Percentiles rank a stretch among this genome's conserved stretches.
phyloP scores from a whole-genome alignment of 2,329 filamentous ascomycete species.

The Fusarium praegraminearum region DNA sequence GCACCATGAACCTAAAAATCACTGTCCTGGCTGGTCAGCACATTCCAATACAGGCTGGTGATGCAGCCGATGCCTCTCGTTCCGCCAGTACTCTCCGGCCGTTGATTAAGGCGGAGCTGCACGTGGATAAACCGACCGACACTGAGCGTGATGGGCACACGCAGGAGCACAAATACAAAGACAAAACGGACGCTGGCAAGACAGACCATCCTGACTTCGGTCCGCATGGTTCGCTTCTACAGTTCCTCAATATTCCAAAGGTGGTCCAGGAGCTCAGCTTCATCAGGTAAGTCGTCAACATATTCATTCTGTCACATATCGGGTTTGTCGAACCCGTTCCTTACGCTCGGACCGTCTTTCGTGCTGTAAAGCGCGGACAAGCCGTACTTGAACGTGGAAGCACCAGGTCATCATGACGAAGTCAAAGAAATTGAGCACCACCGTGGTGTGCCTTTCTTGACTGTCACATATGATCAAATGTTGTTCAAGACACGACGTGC shows the following conservation, averaged over 20 bases:
- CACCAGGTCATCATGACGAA: constrained; percentile 16
- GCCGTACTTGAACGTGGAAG: constrained; percentile 5
- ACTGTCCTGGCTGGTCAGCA: constrained; percentile 82
- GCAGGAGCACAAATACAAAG: constrained; percentile 69
- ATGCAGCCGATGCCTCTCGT: constrained; percentile 49
- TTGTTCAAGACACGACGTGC: constrained; percentile 11
- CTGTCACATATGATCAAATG: constrained; percentile 16
- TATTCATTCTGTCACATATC: constrained; percentile 7
- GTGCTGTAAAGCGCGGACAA: constrained; percentile 1
- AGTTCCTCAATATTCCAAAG: constrained; percentile 68
- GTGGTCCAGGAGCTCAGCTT: constrained; percentile 79
- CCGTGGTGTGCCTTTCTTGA: constrained; percentile 10
- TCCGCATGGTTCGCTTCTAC: constrained; percentile 62
- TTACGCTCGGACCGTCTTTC: constrained; percentile 4
- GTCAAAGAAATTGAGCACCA: neutral
- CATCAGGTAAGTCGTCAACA: constrained; percentile 68
- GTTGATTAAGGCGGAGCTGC: constrained; percentile 82
- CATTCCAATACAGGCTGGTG: constrained; percentile 58
- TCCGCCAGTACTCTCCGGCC: constrained; percentile 66
- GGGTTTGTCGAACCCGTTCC: neutral
- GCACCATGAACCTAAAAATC: constrained; percentile 75
- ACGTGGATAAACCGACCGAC: constrained; percentile 73
- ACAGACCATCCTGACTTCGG: constrained; percentile 75
- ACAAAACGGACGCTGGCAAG: constrained; percentile 65
- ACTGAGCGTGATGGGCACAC: constrained; percentile 46